Conservation (phyloP, 441 rosid species). For the Gossypium davidsonii region DNA sequence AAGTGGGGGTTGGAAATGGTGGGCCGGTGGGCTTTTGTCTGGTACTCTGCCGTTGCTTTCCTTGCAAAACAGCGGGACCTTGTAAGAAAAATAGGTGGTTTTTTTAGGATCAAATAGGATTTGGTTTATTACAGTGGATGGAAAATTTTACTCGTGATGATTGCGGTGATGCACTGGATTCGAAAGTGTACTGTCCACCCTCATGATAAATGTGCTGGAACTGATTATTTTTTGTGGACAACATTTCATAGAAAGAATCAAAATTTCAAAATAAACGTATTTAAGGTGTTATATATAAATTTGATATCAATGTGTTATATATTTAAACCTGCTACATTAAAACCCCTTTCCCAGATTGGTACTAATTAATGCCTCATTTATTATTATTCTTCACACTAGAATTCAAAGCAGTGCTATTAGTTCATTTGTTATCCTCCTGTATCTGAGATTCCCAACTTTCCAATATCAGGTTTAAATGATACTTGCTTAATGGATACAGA, state of each 20-base stretch:
- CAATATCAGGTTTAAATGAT: background rate
- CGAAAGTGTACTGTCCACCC: background rate
- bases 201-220: conserved; percentile 4
- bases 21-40: background rate
- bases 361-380: background rate
- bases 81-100: background rate
- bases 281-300: background rate
- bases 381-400: background rate
- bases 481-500: background rate
- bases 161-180: background rate
- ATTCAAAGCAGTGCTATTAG: background rate
- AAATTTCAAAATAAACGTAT: background rate
- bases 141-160: background rate
- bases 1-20: background rate
- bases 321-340: background rate
- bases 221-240: background rate
- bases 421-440: no score
- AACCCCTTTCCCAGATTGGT: background rate
- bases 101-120: background rate
- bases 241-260: background rate
- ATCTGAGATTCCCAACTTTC: no score
- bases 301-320: no score
- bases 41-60: conserved; percentile 8
- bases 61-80: conserved; percentile 8
- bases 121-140: conserved; percentile 3